Percentiles rank a stretch among this genome's conserved stretches.
Evolutionary conservation across 768 basidiomycete species (phyloP).

Genomic region (Calocybe gangraenosa): DNA sequence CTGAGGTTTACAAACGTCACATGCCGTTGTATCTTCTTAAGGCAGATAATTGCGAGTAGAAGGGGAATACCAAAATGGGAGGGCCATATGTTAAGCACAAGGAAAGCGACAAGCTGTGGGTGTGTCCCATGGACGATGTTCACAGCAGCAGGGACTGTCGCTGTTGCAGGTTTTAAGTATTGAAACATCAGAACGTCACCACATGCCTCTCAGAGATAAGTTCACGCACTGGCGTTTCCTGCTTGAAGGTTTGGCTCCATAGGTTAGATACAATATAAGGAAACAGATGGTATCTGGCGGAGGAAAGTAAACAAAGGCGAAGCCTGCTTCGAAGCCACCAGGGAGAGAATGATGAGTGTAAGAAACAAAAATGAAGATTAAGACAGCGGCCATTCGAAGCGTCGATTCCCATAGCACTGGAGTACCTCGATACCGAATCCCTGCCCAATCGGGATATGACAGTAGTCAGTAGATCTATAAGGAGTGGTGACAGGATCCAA

Average conservation of each 20-base stretch:
- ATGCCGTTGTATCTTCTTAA: slow-evolving; percentile 39
- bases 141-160: slow-evolving; percentile 15
- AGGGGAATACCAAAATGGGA: slow-evolving; percentile 46
- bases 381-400: no score
- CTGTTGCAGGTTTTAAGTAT: no score
- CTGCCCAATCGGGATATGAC: no score
- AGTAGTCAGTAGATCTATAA: no score
- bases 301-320: slow-evolving; percentile 10
- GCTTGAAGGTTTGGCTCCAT: slow-evolving; percentile 7
- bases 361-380: no score
- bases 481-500: no score
- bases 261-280: not conserved
- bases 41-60: slow-evolving; percentile 35
- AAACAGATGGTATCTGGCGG: not conserved
- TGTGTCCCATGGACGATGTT: slow-evolving; percentile 42
- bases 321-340: slow-evolving; percentile 15
- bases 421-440: no score
- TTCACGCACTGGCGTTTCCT: not conserved
- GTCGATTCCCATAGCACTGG: no score
- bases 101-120: slow-evolving; percentile 33
- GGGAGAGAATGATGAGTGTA: slow-evolving; percentile 5
- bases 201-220: not conserved
- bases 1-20: slow-evolving; percentile 44
- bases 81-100: slow-evolving; percentile 46
- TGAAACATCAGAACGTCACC: no score